These are phyloP conservation scores for Suillus occidentalis DNA, from an alignment of 768 basidiomycete species.

Conservation along the genomic window DNA sequence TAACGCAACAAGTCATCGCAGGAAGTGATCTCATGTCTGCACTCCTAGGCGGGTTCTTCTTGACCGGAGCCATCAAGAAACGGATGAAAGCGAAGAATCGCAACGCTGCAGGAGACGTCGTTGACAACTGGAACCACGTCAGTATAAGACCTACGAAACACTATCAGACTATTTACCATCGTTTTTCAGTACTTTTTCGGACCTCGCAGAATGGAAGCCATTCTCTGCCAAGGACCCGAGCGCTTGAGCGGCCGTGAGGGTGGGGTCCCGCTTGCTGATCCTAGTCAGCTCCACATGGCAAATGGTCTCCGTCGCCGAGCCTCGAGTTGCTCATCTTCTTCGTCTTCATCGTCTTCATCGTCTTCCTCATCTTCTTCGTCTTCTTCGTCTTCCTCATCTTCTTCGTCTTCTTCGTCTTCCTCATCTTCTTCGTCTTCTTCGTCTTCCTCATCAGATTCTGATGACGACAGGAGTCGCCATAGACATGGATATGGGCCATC, in stretches of 20 bases:
- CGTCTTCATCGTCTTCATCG: too few species aligned
- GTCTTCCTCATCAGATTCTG: constrained; percentile 12
- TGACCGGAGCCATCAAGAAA: constrained; percentile 17
- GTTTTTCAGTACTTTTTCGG: constrained; percentile 46
- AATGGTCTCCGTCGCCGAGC: constrained; percentile 14
- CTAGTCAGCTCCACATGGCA: constrained; percentile 21
- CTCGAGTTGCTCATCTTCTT: constrained; percentile 3
- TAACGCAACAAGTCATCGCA: background rate
- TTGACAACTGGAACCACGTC: constrained; percentile 55
- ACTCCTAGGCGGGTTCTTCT: constrained; percentile 19
- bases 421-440: constrained; percentile 3
- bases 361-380: too few species aligned
- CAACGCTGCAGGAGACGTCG: constrained; percentile 38
- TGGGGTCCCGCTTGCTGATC: constrained; percentile 20
- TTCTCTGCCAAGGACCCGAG: constrained; percentile 34
- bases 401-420: constrained; percentile 1
- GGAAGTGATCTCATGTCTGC: background rate
- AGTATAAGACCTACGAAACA: constrained; percentile 18
- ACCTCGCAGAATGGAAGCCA: constrained; percentile 43
- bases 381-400: too few species aligned
- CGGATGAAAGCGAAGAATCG: constrained; percentile 39
- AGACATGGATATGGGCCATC: background rate
- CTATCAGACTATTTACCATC: background rate
- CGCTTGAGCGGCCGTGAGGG: constrained; percentile 29
- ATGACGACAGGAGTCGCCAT: constrained; percentile 3